These are phyloP conservation scores for Yamadazyma aaseri DNA, from an alignment of 1,139 yeast genomes.

Conservation along the genomic window DNA sequence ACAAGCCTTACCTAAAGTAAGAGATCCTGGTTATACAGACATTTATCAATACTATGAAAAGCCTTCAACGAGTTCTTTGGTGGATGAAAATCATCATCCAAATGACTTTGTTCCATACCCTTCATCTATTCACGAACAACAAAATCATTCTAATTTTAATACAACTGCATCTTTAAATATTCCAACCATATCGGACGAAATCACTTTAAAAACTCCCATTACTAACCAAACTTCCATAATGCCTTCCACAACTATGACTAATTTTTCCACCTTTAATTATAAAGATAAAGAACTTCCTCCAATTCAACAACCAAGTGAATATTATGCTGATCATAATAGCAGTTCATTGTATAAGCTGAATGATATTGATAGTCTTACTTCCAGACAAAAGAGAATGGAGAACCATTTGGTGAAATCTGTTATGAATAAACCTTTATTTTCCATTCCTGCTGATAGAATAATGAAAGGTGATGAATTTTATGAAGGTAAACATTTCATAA, in stretches of 20 bases:
- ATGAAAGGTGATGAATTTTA: constrained; percentile 19
- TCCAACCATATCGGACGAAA: constrained; percentile 14
- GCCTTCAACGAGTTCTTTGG: constrained; percentile 12
- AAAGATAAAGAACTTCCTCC: constrained; percentile 23
- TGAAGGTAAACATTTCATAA: constrained; percentile 19
- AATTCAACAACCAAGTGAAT: constrained; percentile 18
- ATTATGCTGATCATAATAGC: constrained; percentile 7
- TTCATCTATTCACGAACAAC: constrained; percentile 10
- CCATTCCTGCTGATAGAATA: constrained; percentile 14
- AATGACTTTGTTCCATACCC: constrained; percentile 16
- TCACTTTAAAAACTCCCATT: constrained; percentile 12
- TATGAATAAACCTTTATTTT: constrained; percentile 36
- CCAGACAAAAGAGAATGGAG: constrained; percentile 29
- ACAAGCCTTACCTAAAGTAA: constrained; percentile 10
- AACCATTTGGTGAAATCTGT: constrained; percentile 31
- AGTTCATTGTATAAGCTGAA: constrained; percentile 10
- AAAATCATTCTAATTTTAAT: constrained; percentile 3
- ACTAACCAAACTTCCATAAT: constrained; percentile 14
- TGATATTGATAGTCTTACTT: constrained; percentile 18
- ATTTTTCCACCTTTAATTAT: constrained; percentile 5
- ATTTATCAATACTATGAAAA: constrained; percentile 22
- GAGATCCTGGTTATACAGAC: constrained; percentile 15
- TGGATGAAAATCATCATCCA: constrained; percentile 5
- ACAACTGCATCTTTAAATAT: constrained; percentile 12
- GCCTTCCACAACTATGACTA: constrained; percentile 11